phyloP scores from a whole-genome alignment of 2,329 filamentous ascomycete species.

The Colletotrichum siamense region DNA sequence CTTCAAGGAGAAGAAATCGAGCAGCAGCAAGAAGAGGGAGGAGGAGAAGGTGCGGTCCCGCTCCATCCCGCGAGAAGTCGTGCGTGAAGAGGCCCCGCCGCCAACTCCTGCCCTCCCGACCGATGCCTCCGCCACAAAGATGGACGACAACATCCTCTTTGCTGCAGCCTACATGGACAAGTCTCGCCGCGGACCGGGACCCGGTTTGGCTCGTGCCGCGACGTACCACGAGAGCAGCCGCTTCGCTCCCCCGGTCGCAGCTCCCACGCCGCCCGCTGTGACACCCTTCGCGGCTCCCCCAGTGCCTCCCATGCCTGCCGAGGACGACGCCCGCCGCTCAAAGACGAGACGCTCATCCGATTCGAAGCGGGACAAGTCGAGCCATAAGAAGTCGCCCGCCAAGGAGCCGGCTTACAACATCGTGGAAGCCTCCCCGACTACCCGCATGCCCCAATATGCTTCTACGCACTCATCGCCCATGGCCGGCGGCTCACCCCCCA shows the following conservation, averaged over 20 bases:
- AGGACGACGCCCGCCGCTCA: conserved; percentile 22
- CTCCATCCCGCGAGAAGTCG: conserved; percentile 4
- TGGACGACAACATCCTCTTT: background rate
- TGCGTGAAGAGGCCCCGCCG: background rate
- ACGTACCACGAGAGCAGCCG: background rate
- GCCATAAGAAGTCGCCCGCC: conserved; percentile 22
- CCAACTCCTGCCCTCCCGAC: background rate
- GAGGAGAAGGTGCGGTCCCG: conserved; percentile 24
- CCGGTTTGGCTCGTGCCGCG: background rate
- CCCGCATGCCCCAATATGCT: conserved; percentile 29
- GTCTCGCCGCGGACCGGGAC: conserved; percentile 6
- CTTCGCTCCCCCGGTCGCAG: conserved; percentile 6
- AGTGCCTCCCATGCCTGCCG: background rate
- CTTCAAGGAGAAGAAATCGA: conserved; percentile 41
- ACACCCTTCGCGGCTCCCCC: conserved; percentile 2
- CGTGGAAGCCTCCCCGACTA: conserved; percentile 32
- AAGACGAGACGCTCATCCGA: conserved; percentile 23
- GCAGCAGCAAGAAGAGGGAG: conserved; percentile 40
- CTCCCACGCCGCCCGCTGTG: conserved; percentile 14
- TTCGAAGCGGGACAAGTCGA: conserved; percentile 22
- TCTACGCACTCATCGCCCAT: conserved; percentile 30
- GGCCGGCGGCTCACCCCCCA: conserved; percentile 36
- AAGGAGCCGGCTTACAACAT: conserved; percentile 22
- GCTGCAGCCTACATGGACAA: conserved; percentile 22
- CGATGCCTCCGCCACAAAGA: background rate